phyloP scores from a whole-genome alignment of 2,329 filamentous ascomycete species.

The Fusarium sp. region DNA sequence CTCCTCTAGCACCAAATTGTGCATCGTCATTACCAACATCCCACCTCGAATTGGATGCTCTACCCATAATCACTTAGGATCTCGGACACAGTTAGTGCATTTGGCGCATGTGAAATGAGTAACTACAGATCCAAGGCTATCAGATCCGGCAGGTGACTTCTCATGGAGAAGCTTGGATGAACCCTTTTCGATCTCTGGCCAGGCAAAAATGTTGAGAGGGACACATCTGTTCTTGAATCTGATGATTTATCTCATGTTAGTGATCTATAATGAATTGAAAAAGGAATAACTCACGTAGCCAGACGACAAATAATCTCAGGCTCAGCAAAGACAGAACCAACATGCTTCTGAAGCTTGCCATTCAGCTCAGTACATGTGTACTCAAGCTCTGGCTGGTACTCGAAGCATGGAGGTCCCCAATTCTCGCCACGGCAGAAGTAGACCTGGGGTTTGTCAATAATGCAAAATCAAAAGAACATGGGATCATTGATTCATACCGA shows the following conservation, averaged over 20 bases:
- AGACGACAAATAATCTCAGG: constrained; percentile 43
- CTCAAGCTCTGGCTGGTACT: constrained; percentile 40
- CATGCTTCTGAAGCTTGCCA: constrained; percentile 35
- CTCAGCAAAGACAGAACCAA: constrained; percentile 45
- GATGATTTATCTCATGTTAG: constrained; percentile 11
- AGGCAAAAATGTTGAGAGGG: constrained; percentile 39
- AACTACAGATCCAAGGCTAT: constrained; percentile 30
- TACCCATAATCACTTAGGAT: constrained; percentile 3
- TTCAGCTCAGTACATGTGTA: constrained; percentile 42
- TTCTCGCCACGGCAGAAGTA: constrained; percentile 46
- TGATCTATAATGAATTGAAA: background rate
- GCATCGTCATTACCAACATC: background rate
- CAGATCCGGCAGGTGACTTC: constrained; percentile 14
- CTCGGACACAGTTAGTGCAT: constrained; percentile 41
- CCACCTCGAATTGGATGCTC: background rate
- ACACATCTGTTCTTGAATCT: constrained; percentile 33
- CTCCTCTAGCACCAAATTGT: background rate
- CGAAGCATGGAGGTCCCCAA: constrained; percentile 43
- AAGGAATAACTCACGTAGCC: constrained; percentile 29
- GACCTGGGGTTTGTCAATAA: constrained; percentile 33
- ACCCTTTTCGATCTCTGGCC: constrained; percentile 43
- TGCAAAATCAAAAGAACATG: no score
- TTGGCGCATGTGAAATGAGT: constrained; percentile 45
- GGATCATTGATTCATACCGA: constrained; percentile 22
- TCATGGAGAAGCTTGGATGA: constrained; percentile 40